phyloP scores from a whole-genome alignment of 2,329 filamentous ascomycete genomes.

The Aspergillus fischeri region DNA sequence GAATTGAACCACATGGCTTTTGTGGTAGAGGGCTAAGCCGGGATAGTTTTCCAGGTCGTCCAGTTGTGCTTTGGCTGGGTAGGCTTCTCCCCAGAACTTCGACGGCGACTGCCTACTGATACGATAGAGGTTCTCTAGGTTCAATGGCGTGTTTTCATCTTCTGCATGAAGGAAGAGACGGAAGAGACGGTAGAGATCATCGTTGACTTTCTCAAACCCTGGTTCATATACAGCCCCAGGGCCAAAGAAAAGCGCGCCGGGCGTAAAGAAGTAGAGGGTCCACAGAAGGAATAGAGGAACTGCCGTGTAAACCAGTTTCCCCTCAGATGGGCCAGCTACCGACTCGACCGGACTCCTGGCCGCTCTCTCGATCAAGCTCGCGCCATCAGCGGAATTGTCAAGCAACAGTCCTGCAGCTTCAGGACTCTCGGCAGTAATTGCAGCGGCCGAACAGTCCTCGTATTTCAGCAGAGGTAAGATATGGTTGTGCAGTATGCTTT shows the following conservation, averaged over 20 bases:
- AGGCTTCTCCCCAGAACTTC: slow-evolving; percentile 23
- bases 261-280: slow-evolving; percentile 25
- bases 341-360: background rate
- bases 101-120: slow-evolving; percentile 24
- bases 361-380: background rate
- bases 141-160: slow-evolving; percentile 7
- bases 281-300: slow-evolving; percentile 25
- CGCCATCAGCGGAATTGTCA: background rate
- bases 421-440: background rate
- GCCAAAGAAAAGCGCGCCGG: slow-evolving; percentile 18
- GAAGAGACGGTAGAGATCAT: slow-evolving; percentile 19
- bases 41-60: slow-evolving; percentile 26
- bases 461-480: slow-evolving; percentile 19
- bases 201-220: slow-evolving; percentile 8
- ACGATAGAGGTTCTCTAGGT: slow-evolving; percentile 19
- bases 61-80: slow-evolving; percentile 20
- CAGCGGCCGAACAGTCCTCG: background rate
- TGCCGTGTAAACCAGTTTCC: slow-evolving; percentile 17
- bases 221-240: slow-evolving; percentile 5
- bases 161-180: slow-evolving; percentile 19
- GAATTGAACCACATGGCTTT: slow-evolving; percentile 23
- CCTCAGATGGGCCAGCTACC: background rate
- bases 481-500: slow-evolving; percentile 20
- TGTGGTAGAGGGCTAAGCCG: slow-evolving; percentile 19
- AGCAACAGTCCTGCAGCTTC: background rate